Conservation (phyloP, 352 stramenopile genomes). For the Halophytophthora batemanensis region DNA sequence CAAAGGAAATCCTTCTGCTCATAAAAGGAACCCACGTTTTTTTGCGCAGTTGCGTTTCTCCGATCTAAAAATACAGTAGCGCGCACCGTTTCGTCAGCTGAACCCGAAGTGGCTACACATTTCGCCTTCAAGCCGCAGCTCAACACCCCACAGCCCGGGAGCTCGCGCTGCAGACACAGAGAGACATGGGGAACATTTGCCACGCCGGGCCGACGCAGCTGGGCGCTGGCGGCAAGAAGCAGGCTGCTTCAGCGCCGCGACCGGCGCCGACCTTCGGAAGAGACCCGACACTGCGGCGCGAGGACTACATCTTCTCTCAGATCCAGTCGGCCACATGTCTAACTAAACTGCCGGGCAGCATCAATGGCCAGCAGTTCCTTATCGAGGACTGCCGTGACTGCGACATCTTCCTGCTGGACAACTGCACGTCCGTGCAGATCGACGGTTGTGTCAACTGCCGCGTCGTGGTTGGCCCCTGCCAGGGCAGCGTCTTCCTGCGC, state of each 20-base stretch:
- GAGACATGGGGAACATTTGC: constrained; percentile 60
- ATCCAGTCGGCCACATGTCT: constrained; percentile 37
- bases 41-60: too few species aligned
- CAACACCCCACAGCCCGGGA: constrained; percentile 5
- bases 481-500: constrained; percentile 68
- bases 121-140: too few species aligned
- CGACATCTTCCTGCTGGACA: constrained; percentile 75
- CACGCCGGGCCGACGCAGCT: constrained; percentile 28
- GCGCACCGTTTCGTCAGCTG: too few species aligned
- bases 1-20: too few species aligned
- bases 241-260: constrained; percentile 3
- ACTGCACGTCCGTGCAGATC: constrained; percentile 77
- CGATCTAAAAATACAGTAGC: too few species aligned
- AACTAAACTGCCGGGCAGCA: constrained; percentile 50
- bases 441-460: constrained; percentile 68
- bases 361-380: constrained; percentile 81
- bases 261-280: constrained; percentile 44
- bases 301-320: constrained; percentile 68
- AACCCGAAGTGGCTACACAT: too few species aligned
- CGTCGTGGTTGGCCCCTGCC: constrained; percentile 66
- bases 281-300: constrained; percentile 60
- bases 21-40: too few species aligned
- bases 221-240: constrained; percentile 1
- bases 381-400: constrained; percentile 69
- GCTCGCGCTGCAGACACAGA: constrained; percentile 5